phyloP scores from a whole-genome alignment of 176 grass and related monocot genomes.

The Leersia perrieri region DNA sequence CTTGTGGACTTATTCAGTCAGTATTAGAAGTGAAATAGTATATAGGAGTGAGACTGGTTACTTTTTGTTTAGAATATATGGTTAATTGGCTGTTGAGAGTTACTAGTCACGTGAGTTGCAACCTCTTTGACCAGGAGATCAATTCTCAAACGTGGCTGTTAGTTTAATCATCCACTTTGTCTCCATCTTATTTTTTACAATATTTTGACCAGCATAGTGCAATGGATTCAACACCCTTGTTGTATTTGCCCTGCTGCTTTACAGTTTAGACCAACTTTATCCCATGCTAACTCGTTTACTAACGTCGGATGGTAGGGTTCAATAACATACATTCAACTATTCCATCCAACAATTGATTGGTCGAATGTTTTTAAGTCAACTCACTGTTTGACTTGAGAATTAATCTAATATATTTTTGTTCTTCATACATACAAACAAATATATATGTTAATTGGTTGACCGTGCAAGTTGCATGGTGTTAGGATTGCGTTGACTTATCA shows the following conservation, averaged over 20 bases:
- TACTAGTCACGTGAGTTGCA: slow-evolving; percentile 35
- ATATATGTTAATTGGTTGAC: slow-evolving; percentile 26
- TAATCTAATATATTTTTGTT: not conserved
- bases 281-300: slow-evolving; percentile 22
- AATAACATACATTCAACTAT: not conserved
- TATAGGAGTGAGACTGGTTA: not conserved
- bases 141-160: not conserved
- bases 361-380: slow-evolving; percentile 25
- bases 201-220: slow-evolving; percentile 42
- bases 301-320: slow-evolving; percentile 25
- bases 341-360: not conserved
- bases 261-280: slow-evolving; percentile 16
- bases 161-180: slow-evolving; percentile 41
- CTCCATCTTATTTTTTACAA: not conserved
- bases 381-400: not conserved
- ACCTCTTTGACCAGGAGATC: slow-evolving; percentile 29
- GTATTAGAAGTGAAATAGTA: not conserved
- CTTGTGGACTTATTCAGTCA: not conserved
- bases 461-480: not conserved
- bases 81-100: slow-evolving; percentile 13
- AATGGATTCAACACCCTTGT: slow-evolving; percentile 26
- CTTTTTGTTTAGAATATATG: not conserved
- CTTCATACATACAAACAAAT: not conserved
- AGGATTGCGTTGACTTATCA: slow-evolving; percentile 28
- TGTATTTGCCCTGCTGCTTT: not conserved